These are phyloP conservation scores for Elsinoe necatrix DNA, from an alignment of 2,329 filamentous ascomycete genomes.

Conservation along the genomic window DNA sequence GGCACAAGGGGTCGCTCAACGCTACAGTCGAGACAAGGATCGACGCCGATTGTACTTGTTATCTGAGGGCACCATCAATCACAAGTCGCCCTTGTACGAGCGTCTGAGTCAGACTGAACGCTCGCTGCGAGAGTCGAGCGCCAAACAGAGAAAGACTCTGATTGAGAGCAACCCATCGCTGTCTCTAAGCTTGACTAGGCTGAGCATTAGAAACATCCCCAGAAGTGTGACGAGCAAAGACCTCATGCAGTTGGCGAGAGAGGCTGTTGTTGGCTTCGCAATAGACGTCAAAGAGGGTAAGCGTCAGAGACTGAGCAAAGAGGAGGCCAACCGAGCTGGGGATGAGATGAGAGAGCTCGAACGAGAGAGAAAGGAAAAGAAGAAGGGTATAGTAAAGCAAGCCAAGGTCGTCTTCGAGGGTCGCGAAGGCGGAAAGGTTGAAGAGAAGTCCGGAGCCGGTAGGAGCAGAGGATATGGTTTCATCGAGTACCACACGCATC, in stretches of 20 bases:
- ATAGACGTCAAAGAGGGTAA: slow-evolving; percentile 73
- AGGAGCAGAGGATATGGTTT: slow-evolving; percentile 92
- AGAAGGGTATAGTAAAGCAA: slow-evolving; percentile 81
- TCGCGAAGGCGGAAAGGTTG: slow-evolving; percentile 72
- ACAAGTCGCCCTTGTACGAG: slow-evolving; percentile 68
- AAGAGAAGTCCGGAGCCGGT: slow-evolving; percentile 67
- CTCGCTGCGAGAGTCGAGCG: slow-evolving; percentile 79
- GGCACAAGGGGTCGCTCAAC: slow-evolving; percentile 54
- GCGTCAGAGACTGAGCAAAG: slow-evolving; percentile 73
- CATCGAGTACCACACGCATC: slow-evolving; percentile 90
- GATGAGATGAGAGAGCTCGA: slow-evolving; percentile 76
- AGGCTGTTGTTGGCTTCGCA: slow-evolving; percentile 91
- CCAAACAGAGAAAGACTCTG: slow-evolving; percentile 77
- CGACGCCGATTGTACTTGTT: slow-evolving; percentile 85
- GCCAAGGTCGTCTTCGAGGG: slow-evolving; percentile 93
- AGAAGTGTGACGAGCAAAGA: slow-evolving; percentile 75
- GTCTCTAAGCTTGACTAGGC: slow-evolving; percentile 78
- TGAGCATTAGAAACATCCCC: slow-evolving; percentile 87
- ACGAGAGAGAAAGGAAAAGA: slow-evolving; percentile 66
- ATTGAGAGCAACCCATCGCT: slow-evolving; percentile 86
- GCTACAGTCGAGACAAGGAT: slow-evolving; percentile 67
- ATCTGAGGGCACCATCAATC: slow-evolving; percentile 71
- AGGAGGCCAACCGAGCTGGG: slow-evolving; percentile 73
- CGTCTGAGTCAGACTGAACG: slow-evolving; percentile 70
- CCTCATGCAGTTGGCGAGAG: slow-evolving; percentile 79